Percentiles rank a stretch among this genome's conserved stretches.
Evolutionary conservation across 2,329 filamentous ascomycete genomes (phyloP).

Genomic region (Bertia moriformis): DNA sequence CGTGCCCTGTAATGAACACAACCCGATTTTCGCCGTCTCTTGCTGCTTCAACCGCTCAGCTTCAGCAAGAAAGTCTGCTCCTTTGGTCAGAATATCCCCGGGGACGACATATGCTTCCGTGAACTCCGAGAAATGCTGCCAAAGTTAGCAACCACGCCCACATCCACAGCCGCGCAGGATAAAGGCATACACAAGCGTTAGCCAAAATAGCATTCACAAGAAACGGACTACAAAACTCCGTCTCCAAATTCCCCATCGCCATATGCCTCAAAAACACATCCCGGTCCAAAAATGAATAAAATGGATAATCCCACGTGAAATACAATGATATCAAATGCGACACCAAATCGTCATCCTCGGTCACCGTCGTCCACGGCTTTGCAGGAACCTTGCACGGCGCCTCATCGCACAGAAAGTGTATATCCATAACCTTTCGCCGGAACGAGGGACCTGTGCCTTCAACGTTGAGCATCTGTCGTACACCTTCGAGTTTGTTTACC

Average conservation of each 20-base stretch:
- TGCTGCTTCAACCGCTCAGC: slow-evolving; percentile 14
- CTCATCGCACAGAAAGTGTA: slow-evolving; percentile 19
- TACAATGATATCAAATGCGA: background rate
- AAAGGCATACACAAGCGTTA: slow-evolving; percentile 18
- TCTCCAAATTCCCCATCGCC: slow-evolving; percentile 7
- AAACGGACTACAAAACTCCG: background rate
- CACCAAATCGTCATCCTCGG: background rate
- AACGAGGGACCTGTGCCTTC: slow-evolving; percentile 15
- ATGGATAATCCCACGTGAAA: slow-evolving; percentile 1
- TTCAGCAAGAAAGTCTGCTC: slow-evolving; percentile 17
- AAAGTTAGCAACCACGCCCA: slow-evolving; percentile 1
- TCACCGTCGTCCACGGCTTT: background rate
- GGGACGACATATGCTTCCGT: slow-evolving; percentile 18
- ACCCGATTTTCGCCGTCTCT: slow-evolving; percentile 9
- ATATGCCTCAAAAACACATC: slow-evolving; percentile 10
- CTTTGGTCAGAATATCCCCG: slow-evolving; percentile 18
- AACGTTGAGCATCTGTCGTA: slow-evolving; percentile 12
- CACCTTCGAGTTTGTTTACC: slow-evolving; percentile 5
- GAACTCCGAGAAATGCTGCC: slow-evolving; percentile 19
- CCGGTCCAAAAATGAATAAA: background rate
- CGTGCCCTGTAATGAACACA: slow-evolving; percentile 4
- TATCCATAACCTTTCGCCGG: slow-evolving; percentile 21
- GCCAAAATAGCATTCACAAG: background rate
- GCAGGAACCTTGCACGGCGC: slow-evolving; percentile 17
- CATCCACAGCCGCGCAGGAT: background rate